Percentiles rank a stretch among this genome's conserved stretches.
These are phyloP conservation scores for Aquilaria sinensis DNA, from an alignment of 345 rosid species.

Conservation along the genomic window DNA sequence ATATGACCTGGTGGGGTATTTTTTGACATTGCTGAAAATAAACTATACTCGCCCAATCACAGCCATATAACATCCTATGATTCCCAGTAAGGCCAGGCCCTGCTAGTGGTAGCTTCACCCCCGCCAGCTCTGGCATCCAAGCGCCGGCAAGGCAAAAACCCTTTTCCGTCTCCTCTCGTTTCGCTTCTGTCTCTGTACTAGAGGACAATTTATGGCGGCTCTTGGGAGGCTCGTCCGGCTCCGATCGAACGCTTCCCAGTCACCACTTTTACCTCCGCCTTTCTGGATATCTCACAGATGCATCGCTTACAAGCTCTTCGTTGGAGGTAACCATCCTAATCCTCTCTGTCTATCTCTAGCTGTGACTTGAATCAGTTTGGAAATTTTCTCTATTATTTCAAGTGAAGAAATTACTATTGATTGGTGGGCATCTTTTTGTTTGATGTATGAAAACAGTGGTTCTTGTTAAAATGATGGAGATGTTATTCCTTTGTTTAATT, in stretches of 20 bases:
- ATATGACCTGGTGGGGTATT: too few species aligned
- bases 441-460: neutral
- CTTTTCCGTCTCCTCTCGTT: neutral
- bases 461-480: neutral
- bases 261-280: conserved; percentile 10
- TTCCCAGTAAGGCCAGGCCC: too few species aligned
- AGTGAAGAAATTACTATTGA: too few species aligned
- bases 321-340: conserved; percentile 40
- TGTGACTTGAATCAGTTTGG: neutral
- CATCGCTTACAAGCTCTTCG: conserved; percentile 70
- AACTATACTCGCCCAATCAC: too few species aligned
- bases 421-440: too few species aligned
- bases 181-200: neutral
- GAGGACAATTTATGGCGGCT: conserved; percentile 41
- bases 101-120: too few species aligned
- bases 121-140: too few species aligned
- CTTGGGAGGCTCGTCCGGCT: conserved; percentile 34
- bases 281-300: conserved; percentile 43
- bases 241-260: conserved; percentile 18
- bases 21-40: too few species aligned
- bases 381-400: too few species aligned
- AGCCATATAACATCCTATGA: too few species aligned
- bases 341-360: conserved; percentile 1
- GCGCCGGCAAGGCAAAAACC: neutral
- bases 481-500: neutral